phyloP scores from a whole-genome alignment of 768 basidiomycete genomes.

The Amanita brunnescens region DNA sequence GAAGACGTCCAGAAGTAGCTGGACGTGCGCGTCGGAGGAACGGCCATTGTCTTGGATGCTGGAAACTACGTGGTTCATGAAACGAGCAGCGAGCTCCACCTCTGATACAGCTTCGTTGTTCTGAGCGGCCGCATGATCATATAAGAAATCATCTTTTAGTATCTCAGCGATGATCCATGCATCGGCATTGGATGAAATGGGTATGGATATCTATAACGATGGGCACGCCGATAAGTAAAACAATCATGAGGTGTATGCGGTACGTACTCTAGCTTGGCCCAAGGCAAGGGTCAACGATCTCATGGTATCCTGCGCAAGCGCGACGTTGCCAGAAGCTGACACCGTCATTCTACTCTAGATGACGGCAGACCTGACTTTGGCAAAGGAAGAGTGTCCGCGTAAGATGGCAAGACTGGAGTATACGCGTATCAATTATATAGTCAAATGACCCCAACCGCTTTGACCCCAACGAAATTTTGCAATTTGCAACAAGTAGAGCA shows the following conservation, averaged over 20 bases:
- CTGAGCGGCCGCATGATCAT: slow-evolving; percentile 48
- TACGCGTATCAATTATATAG: slow-evolving; percentile 27
- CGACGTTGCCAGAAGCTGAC: slow-evolving; percentile 26
- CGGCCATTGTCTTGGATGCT: slow-evolving; percentile 49
- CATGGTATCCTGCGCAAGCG: slow-evolving; percentile 28
- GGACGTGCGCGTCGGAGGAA: slow-evolving; percentile 42
- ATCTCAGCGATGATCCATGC: slow-evolving; percentile 93
- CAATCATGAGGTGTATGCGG: slow-evolving; percentile 9
- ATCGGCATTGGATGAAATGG: slow-evolving; percentile 70
- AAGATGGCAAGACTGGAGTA: slow-evolving; percentile 16
- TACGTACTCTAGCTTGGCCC: slow-evolving; percentile 45
- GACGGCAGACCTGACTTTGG: slow-evolving; percentile 14
- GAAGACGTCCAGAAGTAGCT: slow-evolving; percentile 68
- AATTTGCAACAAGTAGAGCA: slow-evolving; percentile 15
- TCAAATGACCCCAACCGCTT: slow-evolving; percentile 33
- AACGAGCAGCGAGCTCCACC: slow-evolving; percentile 74
- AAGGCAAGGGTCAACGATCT: slow-evolving; percentile 40
- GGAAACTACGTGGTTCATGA: slow-evolving; percentile 68
- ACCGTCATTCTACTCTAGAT: slow-evolving; percentile 28
- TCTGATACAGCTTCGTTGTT: slow-evolving; percentile 56
- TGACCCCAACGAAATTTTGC: slow-evolving; percentile 36
- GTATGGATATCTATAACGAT: slow-evolving; percentile 62
- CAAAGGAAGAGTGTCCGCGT: slow-evolving; percentile 12
- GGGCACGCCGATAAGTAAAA: slow-evolving; percentile 6
- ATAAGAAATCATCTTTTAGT: slow-evolving; percentile 79